Base-by-base conservation (phyloP, 1,284 basidiomycete genomes). In the Irpex sp. region DNA sequence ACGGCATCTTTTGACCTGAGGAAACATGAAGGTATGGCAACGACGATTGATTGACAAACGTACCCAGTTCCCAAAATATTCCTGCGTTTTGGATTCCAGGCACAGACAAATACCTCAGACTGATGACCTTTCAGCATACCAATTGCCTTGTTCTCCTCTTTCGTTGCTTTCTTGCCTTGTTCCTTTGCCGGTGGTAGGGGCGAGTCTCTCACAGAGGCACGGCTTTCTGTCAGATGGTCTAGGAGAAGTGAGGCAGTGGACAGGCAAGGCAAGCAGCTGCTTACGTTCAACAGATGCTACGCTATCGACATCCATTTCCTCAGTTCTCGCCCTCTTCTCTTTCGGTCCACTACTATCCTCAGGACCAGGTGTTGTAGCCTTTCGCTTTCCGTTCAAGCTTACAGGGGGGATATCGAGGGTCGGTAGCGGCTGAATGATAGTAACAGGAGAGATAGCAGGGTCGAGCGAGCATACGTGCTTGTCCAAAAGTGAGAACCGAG, bases 31-130 rank as follows among this genome's bases (percentile, higher is more conserved):
- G n/a, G 1, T n/a, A n/a, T n/a, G n/a, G n/a, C n/a, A n/a, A n/a
- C 49, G 63, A 35, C 47, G 35, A 55, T 54, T 49, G 58, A 18
- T 35, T 16, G 36, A 8, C 23, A 55, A 62, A 69, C 81, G 59
- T 72, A 91, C 86, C 92, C 92, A 36, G 91, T 87, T 33, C 90
- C 90, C 16, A 94, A 73, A 14, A 87, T 69, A 49, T 81, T 78
- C 33, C 77, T 77, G n/a, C 82, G 77, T 52, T 75, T 78, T 8
- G 91, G 89, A 72, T 91, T 93, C 81, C 90, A 94, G 4, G 87
- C 82, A 63, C 88, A 90, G 6, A 90, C 85, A 63, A 93, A 93
- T 4, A 88, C 88, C 76, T 91, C 88, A 33, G 85, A 76, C 61
- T 80, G 79, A 66, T 91, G 88, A 19, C 80, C 84, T 37, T 77